phyloP scores from a whole-genome alignment of 2,329 filamentous ascomycete genomes.

The Verticillium alfalfae region DNA sequence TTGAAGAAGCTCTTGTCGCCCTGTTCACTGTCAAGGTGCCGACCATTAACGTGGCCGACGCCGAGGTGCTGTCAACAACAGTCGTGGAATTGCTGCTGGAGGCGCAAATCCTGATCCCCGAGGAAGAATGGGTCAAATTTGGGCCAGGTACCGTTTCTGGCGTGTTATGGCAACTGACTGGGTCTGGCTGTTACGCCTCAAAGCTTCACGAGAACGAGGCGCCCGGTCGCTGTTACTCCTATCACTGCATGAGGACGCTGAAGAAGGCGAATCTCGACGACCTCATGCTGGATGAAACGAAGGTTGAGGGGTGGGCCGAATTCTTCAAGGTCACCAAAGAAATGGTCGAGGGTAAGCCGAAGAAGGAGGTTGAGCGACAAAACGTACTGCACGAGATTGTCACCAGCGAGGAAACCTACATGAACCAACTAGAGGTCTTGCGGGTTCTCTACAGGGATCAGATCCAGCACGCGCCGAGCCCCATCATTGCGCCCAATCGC shows the following conservation, averaged over 20 bases:
- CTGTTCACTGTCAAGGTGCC: conserved; percentile 93
- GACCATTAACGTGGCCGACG: conserved; percentile 97
- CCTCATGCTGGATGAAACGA: conserved; percentile 62
- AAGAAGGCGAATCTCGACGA: conserved; percentile 89
- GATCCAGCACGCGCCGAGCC: conserved; percentile 65
- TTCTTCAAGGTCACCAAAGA: conserved; percentile 83
- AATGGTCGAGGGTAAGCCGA: conserved; percentile 62
- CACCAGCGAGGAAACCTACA: conserved; percentile 85
- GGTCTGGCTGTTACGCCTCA: conserved; percentile 83
- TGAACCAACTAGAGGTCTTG: conserved; percentile 83
- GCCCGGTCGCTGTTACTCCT: conserved; percentile 79
- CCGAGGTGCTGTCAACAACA: conserved; percentile 74
- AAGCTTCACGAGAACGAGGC: conserved; percentile 69
- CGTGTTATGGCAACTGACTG: conserved; percentile 89
- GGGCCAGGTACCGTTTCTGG: conserved; percentile 75
- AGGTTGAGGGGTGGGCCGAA: conserved; percentile 79
- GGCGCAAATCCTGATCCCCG: conserved; percentile 70
- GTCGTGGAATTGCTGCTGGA: conserved; percentile 78
- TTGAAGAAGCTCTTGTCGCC: conserved; percentile 81
- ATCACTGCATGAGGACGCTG: conserved; percentile 87
- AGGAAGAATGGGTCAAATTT: conserved; percentile 98
- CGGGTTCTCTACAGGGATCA: conserved; percentile 81
- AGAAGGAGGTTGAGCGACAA: conserved; percentile 88
- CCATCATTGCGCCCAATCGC: conserved; percentile 74
- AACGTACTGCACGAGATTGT: conserved; percentile 95